Conservation (phyloP, 2,329 filamentous ascomycete genomes). For the Pseudogymnoascus destructans region DNA sequence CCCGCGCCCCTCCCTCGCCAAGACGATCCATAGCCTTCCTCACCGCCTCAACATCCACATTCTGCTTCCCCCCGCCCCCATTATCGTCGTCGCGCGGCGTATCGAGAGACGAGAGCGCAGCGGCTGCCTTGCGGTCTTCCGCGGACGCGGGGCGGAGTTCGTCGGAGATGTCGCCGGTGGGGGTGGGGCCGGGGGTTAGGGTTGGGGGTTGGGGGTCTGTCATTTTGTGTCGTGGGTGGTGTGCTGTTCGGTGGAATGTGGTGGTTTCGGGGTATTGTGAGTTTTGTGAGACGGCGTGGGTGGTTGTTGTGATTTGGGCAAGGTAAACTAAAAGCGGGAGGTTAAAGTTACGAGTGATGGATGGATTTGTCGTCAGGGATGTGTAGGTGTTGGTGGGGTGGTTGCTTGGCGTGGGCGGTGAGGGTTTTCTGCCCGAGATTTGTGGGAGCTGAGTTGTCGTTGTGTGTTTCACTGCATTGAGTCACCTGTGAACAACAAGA, state of each 20-base stretch:
- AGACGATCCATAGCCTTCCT: slow-evolving; percentile 59
- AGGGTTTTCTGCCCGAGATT: background rate
- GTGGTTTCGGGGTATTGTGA: background rate
- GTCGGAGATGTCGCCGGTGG: slow-evolving; percentile 43
- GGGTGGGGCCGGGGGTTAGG: slow-evolving; percentile 45
- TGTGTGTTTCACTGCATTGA: background rate
- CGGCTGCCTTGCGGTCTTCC: slow-evolving; percentile 65
- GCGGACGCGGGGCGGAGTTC: slow-evolving; percentile 41
- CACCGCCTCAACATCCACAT: slow-evolving; percentile 55
- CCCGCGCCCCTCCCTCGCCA: slow-evolving; percentile 27
- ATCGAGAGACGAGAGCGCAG: slow-evolving; percentile 60
- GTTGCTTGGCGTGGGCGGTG: background rate
- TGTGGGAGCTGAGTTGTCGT: background rate
- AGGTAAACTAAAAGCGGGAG: background rate
- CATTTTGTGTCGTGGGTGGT: slow-evolving; percentile 30
- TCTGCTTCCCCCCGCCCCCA: slow-evolving; percentile 27
- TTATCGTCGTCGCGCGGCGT: slow-evolving; percentile 33
- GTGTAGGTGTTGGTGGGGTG: background rate
- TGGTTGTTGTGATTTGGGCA: background rate
- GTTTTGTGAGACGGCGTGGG: background rate
- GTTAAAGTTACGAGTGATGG: background rate
- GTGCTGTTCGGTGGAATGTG: background rate
- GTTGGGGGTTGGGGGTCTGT: slow-evolving; percentile 46
- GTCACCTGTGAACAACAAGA: background rate
- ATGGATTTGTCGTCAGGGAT: background rate